Base-by-base conservation (phyloP, 768 basidiomycete genomes). In the Rhodotorula paludigena region DNA sequence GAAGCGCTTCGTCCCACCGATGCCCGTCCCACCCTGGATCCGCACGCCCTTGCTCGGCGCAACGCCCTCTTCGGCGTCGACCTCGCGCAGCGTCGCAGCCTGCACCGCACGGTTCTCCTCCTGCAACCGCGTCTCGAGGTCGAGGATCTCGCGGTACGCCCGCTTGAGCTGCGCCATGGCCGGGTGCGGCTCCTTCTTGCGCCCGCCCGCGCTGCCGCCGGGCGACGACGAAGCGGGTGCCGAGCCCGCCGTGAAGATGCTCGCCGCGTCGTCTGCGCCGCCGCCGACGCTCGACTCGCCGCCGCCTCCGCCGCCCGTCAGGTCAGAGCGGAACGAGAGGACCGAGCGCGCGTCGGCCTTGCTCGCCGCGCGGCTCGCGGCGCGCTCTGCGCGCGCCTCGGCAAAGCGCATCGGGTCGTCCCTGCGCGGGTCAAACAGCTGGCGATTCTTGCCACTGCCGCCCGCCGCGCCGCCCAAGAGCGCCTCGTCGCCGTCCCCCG, bases 361-460 rank as follows among this genome's bases (percentile, higher is more conserved):
- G 47, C 39, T 30, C 12, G 41, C 15, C 32, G 33, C 49, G 49
- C 16, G 18, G 30, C 49, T 28, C 1, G n/a, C 49, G 16, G 36
- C 35, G 15, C 32, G 39, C 21, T 21, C 32, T 6, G 44, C 44
- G 28, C 47, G 58, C n/a, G 58, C 33, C 36, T 18, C n/a, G 83
- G 85, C 81, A 78, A 98, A 98, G 18, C 88, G 84, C 39, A 92
- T 84, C 0, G 96, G 91, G 77, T 98, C 90, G 77, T 98, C 89
- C 74, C 90, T 86, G 45, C 89, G 83, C 66, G 89, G 90, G 76
- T 98, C 92, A 64, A 92, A 93, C 0, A 96, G 84, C 68, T 88
- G 63, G 57, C 66, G 30, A 39, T 42, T 61, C 48, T 51, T 47
- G 28, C 45, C 28, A 18, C 28, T 28, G 47, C 49, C 44, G 38